These are phyloP conservation scores for Verticillium alfalfae DNA, from an alignment of 2,329 filamentous ascomycete species.

Conservation along the genomic window DNA sequence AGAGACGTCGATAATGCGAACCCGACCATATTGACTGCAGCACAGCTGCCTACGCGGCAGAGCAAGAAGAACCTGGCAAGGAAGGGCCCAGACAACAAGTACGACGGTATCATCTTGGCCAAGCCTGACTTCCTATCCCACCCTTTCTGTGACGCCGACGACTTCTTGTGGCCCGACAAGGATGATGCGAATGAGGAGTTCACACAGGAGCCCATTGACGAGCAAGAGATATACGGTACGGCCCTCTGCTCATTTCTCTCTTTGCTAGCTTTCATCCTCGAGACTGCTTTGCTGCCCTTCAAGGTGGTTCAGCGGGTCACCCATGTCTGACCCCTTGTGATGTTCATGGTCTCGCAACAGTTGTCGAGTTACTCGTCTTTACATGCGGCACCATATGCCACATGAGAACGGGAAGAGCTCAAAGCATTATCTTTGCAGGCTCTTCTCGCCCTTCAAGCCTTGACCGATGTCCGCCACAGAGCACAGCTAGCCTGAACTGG, in stretches of 20 bases:
- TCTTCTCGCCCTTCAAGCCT: not conserved
- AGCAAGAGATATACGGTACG: conserved; percentile 91
- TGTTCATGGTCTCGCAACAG: not conserved
- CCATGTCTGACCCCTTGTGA: not conserved
- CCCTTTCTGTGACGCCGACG: conserved; percentile 28
- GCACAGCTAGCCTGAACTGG: not conserved
- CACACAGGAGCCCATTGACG: conserved; percentile 78
- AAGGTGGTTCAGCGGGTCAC: not conserved
- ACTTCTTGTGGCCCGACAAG: conserved; percentile 26
- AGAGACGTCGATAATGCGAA: conserved; percentile 70
- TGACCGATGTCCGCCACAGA: not conserved
- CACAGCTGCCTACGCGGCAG: conserved; percentile 79
- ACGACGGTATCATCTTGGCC: conserved; percentile 39
- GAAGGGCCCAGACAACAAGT: conserved; percentile 39
- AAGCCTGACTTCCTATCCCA: conserved; percentile 36
- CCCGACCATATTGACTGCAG: conserved; percentile 82
- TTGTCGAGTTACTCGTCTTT: not conserved
- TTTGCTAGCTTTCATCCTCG: not conserved
- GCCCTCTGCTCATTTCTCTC: conserved; percentile 10
- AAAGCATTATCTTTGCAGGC: not conserved
- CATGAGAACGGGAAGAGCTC: not conserved
- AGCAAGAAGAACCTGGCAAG: conserved; percentile 42
- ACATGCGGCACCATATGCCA: not conserved
- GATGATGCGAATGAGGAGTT: conserved; percentile 50
- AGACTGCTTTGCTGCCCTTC: not conserved